Base-by-base conservation (phyloP, 2,329 filamentous ascomycete genomes). In the Sporothrix luriei region DNA sequence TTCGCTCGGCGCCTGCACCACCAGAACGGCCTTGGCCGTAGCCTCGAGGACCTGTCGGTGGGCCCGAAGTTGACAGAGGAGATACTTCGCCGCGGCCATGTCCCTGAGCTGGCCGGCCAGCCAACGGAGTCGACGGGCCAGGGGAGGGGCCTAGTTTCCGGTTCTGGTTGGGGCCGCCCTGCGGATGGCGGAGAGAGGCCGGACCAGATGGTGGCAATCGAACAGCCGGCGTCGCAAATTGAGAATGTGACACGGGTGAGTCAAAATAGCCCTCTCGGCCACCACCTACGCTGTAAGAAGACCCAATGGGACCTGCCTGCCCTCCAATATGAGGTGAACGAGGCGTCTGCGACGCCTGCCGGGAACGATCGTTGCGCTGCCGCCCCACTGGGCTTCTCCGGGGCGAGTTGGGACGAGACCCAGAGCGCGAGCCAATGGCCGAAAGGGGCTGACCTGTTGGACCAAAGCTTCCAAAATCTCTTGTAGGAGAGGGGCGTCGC, bases 201-300 rank as follows among this genome's bases (percentile, higher is more conserved):
- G 85, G 85, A 0, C 84, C 85, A 66, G 84, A 82, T 3, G 85
- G 85, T 14, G 85, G 85, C 21, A 85, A 86, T 52, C 69, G 46
- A 61, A 55, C 5, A 3, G 69, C 48, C 21, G 69, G 29, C 16
- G 69, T 33, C n/a, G 49, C 52, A 48, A 49, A 51, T 13, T 68
- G 54, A 13, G 43, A 33, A 26, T 61, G 66, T 0, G 54, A 49
- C 7, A 11, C 9, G 43, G 51, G 40, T 19, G 67, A 29, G 38
- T 66, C 68, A 14, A 48, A 48, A 19, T 69, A 65, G 49, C 68
- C 68, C 11, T 66, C 68, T 7, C 68, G 59, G 26, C 52, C 54
- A 9, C 9, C 68, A 24, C 38, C 49, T 24, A 43, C 16, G 16
- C 52, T 38, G 29, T 55, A 67, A 4, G 65, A 55, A 13, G 65